Conservation (phyloP, 2,329 filamentous ascomycete species). For the Ascochyta fabae region DNA sequence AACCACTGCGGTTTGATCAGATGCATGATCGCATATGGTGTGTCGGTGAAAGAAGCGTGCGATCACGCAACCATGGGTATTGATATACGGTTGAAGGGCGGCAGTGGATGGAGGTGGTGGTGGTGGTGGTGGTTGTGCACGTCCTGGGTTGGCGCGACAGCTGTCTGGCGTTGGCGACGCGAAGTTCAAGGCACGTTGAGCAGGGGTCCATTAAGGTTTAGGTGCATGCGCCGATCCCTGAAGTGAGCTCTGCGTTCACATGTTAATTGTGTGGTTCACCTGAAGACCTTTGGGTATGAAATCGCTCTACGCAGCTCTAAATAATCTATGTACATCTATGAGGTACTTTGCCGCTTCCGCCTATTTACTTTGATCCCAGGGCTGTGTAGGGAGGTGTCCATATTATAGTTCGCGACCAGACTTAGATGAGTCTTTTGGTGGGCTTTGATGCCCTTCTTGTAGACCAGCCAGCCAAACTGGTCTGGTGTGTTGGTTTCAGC, state of each 20-base stretch:
- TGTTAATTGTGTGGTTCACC: not conserved
- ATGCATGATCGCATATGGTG: conserved; percentile 51
- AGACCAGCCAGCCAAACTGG: too few relatives aligned
- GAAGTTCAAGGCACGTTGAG: conserved; percentile 36
- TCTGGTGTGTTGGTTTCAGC: too few relatives aligned
- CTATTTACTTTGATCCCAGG: too few relatives aligned
- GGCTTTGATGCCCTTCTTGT: not conserved
- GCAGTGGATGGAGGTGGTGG: conserved; percentile 21
- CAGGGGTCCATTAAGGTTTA: conserved; percentile 41
- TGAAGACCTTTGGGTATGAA: not conserved
- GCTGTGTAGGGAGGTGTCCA: too few relatives aligned
- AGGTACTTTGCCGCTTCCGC: too few relatives aligned
- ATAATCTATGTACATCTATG: too few relatives aligned
- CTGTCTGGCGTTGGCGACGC: conserved; percentile 41
- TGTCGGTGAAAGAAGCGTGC: conserved; percentile 28
- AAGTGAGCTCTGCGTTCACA: conserved; percentile 18
- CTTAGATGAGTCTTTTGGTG: not conserved
- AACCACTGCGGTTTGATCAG: conserved; percentile 96
- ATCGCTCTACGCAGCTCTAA: too few relatives aligned
- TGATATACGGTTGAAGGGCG: not conserved
- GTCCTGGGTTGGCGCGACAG: conserved; percentile 35
- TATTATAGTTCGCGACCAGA: not conserved
- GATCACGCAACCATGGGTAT: conserved; percentile 35
- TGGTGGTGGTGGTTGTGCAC: conserved; percentile 25
- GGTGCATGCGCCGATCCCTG: conserved; percentile 38